A percentile compares a stretch with the other conserved stretches of the same genome.
Conservation (phyloP, 768 basidiomycete genomes). For the Lyophyllum shimeji region DNA sequence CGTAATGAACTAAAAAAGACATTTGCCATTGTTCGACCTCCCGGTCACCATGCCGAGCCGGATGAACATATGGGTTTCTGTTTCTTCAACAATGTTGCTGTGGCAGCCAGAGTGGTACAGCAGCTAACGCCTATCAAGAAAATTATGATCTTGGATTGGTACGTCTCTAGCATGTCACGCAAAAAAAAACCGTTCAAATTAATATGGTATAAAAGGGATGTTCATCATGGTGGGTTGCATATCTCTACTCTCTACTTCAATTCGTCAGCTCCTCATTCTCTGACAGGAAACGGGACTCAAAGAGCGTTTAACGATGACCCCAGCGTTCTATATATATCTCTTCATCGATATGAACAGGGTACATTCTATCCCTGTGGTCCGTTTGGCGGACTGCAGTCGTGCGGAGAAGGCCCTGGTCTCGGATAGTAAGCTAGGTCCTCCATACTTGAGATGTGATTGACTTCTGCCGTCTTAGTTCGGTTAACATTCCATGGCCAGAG, state of each 20-base stretch:
- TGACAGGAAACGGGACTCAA: constrained; percentile 92
- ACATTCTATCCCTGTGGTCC: constrained; percentile 91
- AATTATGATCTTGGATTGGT: constrained; percentile 96
- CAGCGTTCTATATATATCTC: constrained; percentile 86
- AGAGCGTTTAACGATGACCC: constrained; percentile 94
- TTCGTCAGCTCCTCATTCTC: not conserved
- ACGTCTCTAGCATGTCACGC: constrained; percentile 26
- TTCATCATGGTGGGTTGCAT: constrained; percentile 67
- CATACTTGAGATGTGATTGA: constrained; percentile 1
- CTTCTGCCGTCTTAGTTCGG: constrained; percentile 56
- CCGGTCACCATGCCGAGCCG: constrained; percentile 98
- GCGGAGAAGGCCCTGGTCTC: constrained; percentile 78
- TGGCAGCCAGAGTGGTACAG: constrained; percentile 84
- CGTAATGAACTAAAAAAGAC: constrained; percentile 77
- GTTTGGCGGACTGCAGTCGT: constrained; percentile 84
- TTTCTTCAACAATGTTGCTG: constrained; percentile 98
- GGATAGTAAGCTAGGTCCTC: constrained; percentile 68
- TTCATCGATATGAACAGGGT: constrained; percentile 94
- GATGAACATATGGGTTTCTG: constrained; percentile 99
- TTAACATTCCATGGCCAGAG: constrained; percentile 95
- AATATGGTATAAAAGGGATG: constrained; percentile 58
- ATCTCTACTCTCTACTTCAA: not conserved
- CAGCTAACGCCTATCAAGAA: constrained; percentile 67
- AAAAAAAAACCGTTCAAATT: not conserved
- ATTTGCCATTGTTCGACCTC: constrained; percentile 94